Conservation (phyloP, 176 grass and related monocot species). For the Zea luxurians region DNA sequence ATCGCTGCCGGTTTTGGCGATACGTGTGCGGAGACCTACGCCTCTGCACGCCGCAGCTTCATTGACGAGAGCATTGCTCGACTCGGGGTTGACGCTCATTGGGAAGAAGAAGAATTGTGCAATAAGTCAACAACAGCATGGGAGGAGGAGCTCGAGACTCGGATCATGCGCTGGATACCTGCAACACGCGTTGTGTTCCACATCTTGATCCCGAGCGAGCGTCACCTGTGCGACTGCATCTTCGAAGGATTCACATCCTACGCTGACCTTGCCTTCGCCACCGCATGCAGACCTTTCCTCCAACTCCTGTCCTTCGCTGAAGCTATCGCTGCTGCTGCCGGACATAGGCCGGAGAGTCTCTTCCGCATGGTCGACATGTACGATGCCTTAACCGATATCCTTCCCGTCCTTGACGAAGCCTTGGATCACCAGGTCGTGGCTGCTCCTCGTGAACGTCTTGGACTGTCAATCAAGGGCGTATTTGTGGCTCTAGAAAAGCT, state of each 20-base stretch:
- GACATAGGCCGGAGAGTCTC: slow-evolving; percentile 45
- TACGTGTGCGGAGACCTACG: slow-evolving; percentile 38
- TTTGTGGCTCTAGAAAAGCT: slow-evolving; percentile 51
- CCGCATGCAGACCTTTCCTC: slow-evolving; percentile 34
- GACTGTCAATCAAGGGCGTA: slow-evolving; percentile 47
- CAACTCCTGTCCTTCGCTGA: slow-evolving; percentile 39
- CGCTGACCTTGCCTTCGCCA: slow-evolving; percentile 36
- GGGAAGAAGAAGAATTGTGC: slow-evolving; percentile 39
- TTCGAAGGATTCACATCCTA: slow-evolving; percentile 38
- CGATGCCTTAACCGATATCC: slow-evolving; percentile 40
- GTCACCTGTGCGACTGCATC: slow-evolving; percentile 43
- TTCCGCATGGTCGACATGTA: slow-evolving; percentile 60
- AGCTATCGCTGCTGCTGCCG: slow-evolving; percentile 23
- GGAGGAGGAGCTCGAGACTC: slow-evolving; percentile 44
- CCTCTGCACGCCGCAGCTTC: slow-evolving; percentile 39
- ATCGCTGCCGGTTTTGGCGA: slow-evolving; percentile 51
- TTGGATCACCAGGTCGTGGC: slow-evolving; percentile 34
- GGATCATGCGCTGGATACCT: slow-evolving; percentile 48
- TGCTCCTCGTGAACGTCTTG: slow-evolving; percentile 31
- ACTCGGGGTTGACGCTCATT: slow-evolving; percentile 33
- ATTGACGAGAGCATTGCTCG: slow-evolving; percentile 45
- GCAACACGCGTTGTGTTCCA: slow-evolving; percentile 40
- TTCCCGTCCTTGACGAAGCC: slow-evolving; percentile 39
- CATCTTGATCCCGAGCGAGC: slow-evolving; percentile 55
- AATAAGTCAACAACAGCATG: slow-evolving; percentile 27